Base-by-base conservation (phyloP, 192 early-diverging fungal species). In the Spinellus fusiger region DNA sequence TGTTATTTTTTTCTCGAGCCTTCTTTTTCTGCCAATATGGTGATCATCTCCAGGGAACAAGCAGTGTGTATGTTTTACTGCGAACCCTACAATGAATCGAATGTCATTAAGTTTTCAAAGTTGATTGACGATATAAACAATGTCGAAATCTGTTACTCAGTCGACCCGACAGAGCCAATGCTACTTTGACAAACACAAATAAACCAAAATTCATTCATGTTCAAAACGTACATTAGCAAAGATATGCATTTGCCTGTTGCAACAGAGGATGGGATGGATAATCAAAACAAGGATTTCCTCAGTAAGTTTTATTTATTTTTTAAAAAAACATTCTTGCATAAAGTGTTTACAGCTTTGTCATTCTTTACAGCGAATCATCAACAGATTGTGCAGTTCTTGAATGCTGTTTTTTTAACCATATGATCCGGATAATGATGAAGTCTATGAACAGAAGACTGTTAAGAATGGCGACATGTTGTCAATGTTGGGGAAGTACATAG, bases 81-180 rank as follows among this genome's bases (percentile, higher is more conserved):
- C 28, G 51, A 32, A 32, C 52, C 52, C 15, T 54, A 5, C 52
- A 54, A 54, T 54, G 29, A 60, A 49, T 20, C 34, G 22, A 60
- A 50, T 20, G 59, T 49, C 13, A 35, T 28, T 50, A 60, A 60
- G 29, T 60, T 28, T 49, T 60, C 59, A n/a, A 60, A 50, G 20
- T 40, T 50, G 5, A 34, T 60, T 25, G 48, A 60, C 50, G 59
- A 60, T 33, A 60, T 60, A 35, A 37, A 60, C 34, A 25, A 37
- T 60, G 50, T 60, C 34, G 28, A 31, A 31, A 15, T 60, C 40
- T 60, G 58, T 35, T 59, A 59, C 47, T 49, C 58, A 32, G 58
- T 49, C 28, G 23, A 59, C 49, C 46, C 58, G 10, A 59, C 33
- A 35, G 32, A 16, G 9, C 47, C 44, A 44, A 44, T 57, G n/a